phyloP scores from a whole-genome alignment of 139 green algal species.

The Picochlorum sp. region DNA sequence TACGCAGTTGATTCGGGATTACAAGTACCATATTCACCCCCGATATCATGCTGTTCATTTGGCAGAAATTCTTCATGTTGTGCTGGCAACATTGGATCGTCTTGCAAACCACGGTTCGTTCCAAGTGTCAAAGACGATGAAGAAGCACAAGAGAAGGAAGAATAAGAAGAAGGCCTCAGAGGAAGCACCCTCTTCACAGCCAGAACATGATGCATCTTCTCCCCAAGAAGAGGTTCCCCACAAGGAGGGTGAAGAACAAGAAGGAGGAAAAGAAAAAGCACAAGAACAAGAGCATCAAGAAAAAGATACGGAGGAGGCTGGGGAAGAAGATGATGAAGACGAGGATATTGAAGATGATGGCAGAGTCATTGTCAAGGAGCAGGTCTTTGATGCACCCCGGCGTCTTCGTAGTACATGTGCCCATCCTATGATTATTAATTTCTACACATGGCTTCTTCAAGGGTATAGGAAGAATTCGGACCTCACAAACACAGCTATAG shows the following conservation, averaged over 20 bases:
- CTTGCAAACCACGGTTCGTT: constrained; percentile 16
- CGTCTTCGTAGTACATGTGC: constrained; percentile 43
- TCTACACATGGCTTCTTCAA: constrained; percentile 54
- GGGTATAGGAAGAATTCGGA: constrained; percentile 39
- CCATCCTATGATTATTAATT: constrained; percentile 54
- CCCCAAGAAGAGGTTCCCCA: neutral
- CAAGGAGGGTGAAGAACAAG: neutral
- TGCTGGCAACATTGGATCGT: constrained; percentile 59
- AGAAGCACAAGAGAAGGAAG: neutral
- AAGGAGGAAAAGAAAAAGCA: neutral
- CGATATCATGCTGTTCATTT: constrained; percentile 47
- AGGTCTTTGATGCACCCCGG: neutral
- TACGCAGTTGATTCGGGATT: constrained; percentile 41
- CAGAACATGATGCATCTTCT: constrained; percentile 1
- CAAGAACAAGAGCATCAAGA: neutral
- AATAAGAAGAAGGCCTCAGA: neutral
- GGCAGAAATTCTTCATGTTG: constrained; percentile 48
- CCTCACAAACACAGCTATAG: constrained; percentile 46
- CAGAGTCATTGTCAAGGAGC: neutral
- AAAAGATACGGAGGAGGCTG: neutral
- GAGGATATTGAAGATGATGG: neutral
- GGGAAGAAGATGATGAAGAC: neutral
- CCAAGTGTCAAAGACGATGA: constrained; percentile 1
- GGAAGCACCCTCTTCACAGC: neutral
- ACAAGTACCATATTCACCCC: constrained; percentile 45